These are phyloP conservation scores for Termitomyces sp. DNA, from an alignment of 768 basidiomycete species.

Conservation along the genomic window DNA sequence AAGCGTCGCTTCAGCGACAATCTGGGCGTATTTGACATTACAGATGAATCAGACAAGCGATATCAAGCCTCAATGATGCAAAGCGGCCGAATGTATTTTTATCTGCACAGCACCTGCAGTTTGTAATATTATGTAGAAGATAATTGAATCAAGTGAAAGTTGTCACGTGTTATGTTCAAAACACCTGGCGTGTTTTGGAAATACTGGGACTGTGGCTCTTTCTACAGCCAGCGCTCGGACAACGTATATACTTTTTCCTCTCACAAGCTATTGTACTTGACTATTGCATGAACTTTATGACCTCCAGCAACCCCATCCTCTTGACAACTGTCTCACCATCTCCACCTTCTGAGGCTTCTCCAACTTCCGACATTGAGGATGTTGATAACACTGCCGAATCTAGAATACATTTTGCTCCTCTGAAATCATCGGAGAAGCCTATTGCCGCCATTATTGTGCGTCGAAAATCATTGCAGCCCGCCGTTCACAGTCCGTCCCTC, in stretches of 20 bases:
- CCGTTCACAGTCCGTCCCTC: conserved; percentile 20
- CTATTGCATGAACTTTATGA: not conserved
- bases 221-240: not conserved
- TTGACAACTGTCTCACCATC: conserved; percentile 13
- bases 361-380: conserved; percentile 35
- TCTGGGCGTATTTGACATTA: not conserved
- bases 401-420: conserved; percentile 43
- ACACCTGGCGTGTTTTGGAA: conserved; percentile 1
- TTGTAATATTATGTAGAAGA: not conserved
- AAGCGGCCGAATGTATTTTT: not conserved
- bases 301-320: not conserved
- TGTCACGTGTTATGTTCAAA: conserved; percentile 15
- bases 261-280: not conserved
- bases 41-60: not conserved
- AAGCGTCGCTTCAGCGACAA: conserved; percentile 16
- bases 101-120: not conserved
- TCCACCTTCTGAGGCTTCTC: conserved; percentile 14
- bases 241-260: not conserved
- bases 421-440: conserved; percentile 48
- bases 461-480: conserved; percentile 19
- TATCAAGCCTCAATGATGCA: not conserved
- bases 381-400: conserved; percentile 36
- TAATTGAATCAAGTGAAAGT: not conserved
- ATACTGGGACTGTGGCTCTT: not conserved
- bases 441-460: conserved; percentile 28